Base-by-base conservation (phyloP, 176 grass and related monocot species). In the Zoysia japonica region DNA sequence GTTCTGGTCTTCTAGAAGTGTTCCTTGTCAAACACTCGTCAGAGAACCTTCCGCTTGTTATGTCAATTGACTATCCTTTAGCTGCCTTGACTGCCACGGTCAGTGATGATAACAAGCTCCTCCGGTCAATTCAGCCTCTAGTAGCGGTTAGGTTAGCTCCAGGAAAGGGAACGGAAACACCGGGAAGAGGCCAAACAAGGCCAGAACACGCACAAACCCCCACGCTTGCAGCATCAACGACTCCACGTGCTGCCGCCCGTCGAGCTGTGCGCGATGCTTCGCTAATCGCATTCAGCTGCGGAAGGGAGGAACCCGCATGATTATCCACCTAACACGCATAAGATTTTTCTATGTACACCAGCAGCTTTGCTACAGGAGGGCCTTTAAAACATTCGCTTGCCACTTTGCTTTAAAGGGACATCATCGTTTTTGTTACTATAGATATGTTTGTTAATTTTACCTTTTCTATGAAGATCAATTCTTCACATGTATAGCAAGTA, bases 21-120 rank as follows among this genome's bases (percentile, higher is more conserved):
- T 54, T 53, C 62, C 70, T 88, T 64, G 61, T 82, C 47, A 82
- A 84, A 87, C 77, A 79, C 77, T 37, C 70, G n/a, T 37, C 70
- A 28, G 77, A 61, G 78, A 90, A 71, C 69, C 46, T 84, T 80
- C 76, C 52, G 47, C 54, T 43, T 2, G 14, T 14, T 51, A 60
- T 15, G 20, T 9, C 51, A 2, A 69, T 88, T 88, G 81, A 84
- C 76, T 42, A 35, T 11, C 5, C 49, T 4, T 17, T 4, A 75
- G 16, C 37, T 42, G 61, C 19, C 19, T 61, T 51, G 52, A 15
- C 52, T 82, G 78, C 56, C 54, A 51, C 40, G 35, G 73, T 66
- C 85, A 82, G 60, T 16, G 28, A 77, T 14, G 72, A 28, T 28
- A 28, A 71, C 62, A 19, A 37, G 51, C 35, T 39, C 4, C 1